Conservation (phyloP, 2,329 filamentous ascomycete species). For the Fusarium globosum region DNA sequence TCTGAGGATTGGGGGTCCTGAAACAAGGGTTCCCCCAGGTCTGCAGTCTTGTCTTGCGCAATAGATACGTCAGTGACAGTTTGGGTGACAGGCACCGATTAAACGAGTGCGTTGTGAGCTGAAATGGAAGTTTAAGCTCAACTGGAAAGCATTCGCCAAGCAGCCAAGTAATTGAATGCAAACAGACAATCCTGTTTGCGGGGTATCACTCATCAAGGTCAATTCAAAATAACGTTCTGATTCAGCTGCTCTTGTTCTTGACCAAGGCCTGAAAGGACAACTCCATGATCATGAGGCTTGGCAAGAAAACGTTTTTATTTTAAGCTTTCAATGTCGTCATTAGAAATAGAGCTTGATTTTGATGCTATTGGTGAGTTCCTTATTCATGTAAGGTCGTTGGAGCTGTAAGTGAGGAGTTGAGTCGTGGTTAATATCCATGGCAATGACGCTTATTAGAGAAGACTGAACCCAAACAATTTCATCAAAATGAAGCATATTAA, state of each 20-base stretch:
- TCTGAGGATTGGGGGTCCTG: not conserved
- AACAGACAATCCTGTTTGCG: not conserved
- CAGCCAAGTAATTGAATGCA: too few relatives aligned
- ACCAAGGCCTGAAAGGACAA: not conserved
- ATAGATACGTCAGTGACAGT: not conserved
- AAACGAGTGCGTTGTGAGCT: not conserved
- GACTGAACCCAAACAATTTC: not conserved
- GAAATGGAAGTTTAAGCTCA: not conserved
- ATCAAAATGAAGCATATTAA: fast-evolving
- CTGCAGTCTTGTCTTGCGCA: not conserved
- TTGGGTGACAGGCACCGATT: not conserved
- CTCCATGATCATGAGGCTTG: not conserved
- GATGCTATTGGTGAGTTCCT: not conserved
- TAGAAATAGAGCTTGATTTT: not conserved
- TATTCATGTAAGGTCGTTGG: fast-evolving
- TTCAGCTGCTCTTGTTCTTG: not conserved
- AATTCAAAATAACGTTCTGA: not conserved
- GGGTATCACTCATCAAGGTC: not conserved
- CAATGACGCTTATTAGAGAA: not conserved
- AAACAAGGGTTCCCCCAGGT: constrained; percentile 9
- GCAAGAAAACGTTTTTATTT: not conserved
- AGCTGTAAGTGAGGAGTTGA: too few relatives aligned
- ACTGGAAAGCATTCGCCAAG: not conserved
- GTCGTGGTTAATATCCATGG: fast-evolving
- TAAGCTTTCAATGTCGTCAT: not conserved